phyloP scores from a whole-genome alignment of 768 basidiomycete species.

The Pulveroboletus sp. region DNA sequence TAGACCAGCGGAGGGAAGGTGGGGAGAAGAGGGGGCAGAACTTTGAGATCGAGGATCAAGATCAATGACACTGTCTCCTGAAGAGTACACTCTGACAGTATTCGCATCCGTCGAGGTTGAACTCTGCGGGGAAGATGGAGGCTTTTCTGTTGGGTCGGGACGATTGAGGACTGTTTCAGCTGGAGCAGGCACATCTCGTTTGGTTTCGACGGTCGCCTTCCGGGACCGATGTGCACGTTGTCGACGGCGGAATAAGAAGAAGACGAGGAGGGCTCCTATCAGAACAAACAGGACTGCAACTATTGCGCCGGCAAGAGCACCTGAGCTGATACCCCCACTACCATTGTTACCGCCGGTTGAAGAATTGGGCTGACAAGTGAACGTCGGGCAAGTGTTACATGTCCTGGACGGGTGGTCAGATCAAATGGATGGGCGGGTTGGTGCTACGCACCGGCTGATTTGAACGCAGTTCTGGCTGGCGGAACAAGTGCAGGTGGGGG shows the following conservation, averaged over 20 bases:
- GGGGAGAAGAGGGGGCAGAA: constrained; percentile 15
- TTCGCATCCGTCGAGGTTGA: constrained; percentile 24
- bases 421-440: neutral
- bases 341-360: constrained; percentile 23
- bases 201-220: constrained; percentile 36
- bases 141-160: constrained; percentile 77
- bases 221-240: constrained; percentile 38
- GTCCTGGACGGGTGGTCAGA: constrained; percentile 38
- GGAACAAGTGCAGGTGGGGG: constrained; percentile 51
- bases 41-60: constrained; percentile 51
- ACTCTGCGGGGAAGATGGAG: constrained; percentile 18
- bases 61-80: constrained; percentile 52
- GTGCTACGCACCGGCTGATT: constrained; percentile 50
- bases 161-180: constrained; percentile 76
- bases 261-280: constrained; percentile 45
- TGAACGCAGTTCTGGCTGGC: constrained; percentile 55
- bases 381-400: constrained; percentile 52
- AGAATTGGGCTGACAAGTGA: constrained; percentile 44
- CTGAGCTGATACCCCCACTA: constrained; percentile 48
- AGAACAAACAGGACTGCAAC: constrained; percentile 62
- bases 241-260: constrained; percentile 64
- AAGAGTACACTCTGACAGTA: constrained; percentile 47
- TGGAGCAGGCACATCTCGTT: constrained; percentile 63
- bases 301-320: constrained; percentile 72
- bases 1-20: constrained; percentile 19